Conservation (phyloP, 2,329 filamentous ascomycete genomes). For the Bipolaris oryzae region DNA sequence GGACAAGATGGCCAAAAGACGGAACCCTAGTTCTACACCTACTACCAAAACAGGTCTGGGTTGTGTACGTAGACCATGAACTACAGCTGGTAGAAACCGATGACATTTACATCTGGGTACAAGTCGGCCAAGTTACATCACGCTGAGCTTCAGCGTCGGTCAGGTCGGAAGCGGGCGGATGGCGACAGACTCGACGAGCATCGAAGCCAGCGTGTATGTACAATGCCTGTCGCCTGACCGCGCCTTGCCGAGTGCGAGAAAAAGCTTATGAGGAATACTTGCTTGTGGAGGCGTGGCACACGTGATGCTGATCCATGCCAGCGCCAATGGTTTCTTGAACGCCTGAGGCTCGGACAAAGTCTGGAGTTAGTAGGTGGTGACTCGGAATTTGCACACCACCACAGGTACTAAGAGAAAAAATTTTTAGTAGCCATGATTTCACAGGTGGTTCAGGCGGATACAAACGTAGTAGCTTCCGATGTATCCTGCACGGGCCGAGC, state of each 20-base stretch:
- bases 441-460: background rate
- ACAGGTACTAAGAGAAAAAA: background rate
- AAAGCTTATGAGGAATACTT: conserved; percentile 28
- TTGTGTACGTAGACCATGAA: background rate
- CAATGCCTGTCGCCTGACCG: conserved; percentile 18
- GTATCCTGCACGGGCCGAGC: conserved; percentile 1
- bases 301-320: conserved; percentile 23
- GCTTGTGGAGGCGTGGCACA: conserved; percentile 23
- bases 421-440: background rate
- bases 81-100: background rate
- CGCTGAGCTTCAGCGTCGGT: conserved; percentile 8
- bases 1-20: conserved; percentile 6
- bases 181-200: conserved; percentile 13
- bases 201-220: conserved; percentile 13
- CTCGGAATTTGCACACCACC: conserved; percentile 2
- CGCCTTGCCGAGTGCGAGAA: conserved; percentile 19
- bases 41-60: background rate
- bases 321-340: conserved; percentile 18
- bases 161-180: conserved; percentile 31
- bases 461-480: conserved; percentile 3
- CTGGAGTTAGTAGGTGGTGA: conserved; percentile 15
- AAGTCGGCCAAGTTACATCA: conserved; percentile 5
- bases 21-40: background rate
- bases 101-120: conserved; percentile 1
- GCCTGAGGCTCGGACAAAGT: conserved; percentile 26